phyloP scores from a whole-genome alignment of 768 basidiomycete genomes.

The Tricholoma hemisulphureum region DNA sequence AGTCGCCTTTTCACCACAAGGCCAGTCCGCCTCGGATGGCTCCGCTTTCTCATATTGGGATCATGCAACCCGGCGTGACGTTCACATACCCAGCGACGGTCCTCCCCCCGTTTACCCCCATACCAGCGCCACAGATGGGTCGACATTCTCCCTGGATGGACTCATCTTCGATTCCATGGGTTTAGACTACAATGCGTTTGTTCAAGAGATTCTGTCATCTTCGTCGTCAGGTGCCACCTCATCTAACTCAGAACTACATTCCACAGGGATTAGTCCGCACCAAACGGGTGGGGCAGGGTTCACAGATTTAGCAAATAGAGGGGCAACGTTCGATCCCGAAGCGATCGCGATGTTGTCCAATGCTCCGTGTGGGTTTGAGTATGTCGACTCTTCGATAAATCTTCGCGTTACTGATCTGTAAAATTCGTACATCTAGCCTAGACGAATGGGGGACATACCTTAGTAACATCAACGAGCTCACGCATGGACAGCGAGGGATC shows the following conservation, averaged over 20 bases:
- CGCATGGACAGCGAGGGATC: conserved; percentile 26
- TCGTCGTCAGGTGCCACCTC: neutral
- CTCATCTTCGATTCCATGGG: neutral
- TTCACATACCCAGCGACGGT: neutral
- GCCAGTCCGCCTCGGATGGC: neutral
- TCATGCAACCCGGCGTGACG: neutral
- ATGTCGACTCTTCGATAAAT: conserved; percentile 25
- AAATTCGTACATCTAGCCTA: conserved; percentile 27
- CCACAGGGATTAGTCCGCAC: neutral
- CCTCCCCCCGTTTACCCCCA: neutral
- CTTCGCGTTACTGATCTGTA: neutral
- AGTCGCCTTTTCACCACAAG: conserved; percentile 8
- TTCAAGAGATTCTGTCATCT: neutral
- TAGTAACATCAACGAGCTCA: conserved; percentile 38
- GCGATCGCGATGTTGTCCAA: conserved; percentile 67
- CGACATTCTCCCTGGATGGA: neutral
- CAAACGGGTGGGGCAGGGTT: neutral
- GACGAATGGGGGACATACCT: conserved; percentile 48
- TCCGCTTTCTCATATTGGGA: neutral
- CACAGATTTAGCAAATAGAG: neutral
- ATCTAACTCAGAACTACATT: neutral
- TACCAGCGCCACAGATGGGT: neutral
- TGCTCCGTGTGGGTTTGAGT: conserved; percentile 68
- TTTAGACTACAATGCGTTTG: neutral
- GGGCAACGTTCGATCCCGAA: conserved; percentile 41